These are phyloP conservation scores for Leavenworthia alabamica DNA, from an alignment of 345 rosid species.

Conservation along the genomic window DNA sequence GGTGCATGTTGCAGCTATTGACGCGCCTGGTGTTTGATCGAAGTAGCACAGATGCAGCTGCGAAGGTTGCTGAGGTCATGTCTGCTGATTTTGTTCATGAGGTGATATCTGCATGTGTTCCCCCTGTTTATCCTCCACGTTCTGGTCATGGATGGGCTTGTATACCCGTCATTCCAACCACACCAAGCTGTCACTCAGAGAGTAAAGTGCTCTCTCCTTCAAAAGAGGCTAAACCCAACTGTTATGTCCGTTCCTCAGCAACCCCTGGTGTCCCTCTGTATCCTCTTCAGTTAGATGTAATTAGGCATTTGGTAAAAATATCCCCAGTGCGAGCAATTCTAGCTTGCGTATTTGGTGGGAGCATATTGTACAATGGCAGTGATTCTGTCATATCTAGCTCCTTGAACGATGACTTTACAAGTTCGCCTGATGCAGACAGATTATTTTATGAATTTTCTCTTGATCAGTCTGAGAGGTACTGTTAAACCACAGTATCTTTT, in stretches of 20 bases:
- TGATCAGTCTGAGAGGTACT: constrained; percentile 96
- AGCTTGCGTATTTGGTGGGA: constrained; percentile 95
- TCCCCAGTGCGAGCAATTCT: constrained; percentile 91
- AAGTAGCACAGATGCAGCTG: constrained; percentile 96
- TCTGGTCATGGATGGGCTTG: constrained; percentile 98
- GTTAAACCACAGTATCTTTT: constrained; percentile 6
- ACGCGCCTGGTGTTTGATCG: constrained; percentile 93
- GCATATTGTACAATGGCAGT: constrained; percentile 67
- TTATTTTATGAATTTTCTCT: constrained; percentile 92
- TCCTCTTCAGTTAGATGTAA: constrained; percentile 87
- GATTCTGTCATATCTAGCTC: constrained; percentile 66
- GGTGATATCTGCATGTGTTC: constrained; percentile 92
- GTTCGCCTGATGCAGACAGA: constrained; percentile 65
- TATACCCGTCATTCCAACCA: constrained; percentile 67
- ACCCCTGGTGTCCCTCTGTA: constrained; percentile 73
- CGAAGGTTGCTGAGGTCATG: constrained; percentile 91
- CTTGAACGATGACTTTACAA: constrained; percentile 50
- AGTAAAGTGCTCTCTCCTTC: constrained; percentile 62
- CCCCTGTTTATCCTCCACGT: constrained; percentile 94
- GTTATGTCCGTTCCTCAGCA: constrained; percentile 62
- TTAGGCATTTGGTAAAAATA: constrained; percentile 83
- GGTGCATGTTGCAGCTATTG: constrained; percentile 62
- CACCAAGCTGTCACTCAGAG: constrained; percentile 45
- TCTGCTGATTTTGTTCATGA: constrained; percentile 97
- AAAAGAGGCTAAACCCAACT: constrained; percentile 69